These are phyloP conservation scores for Talaromyces liani DNA, from an alignment of 495 filamentous ascomycete genomes.

Conservation along the genomic window DNA sequence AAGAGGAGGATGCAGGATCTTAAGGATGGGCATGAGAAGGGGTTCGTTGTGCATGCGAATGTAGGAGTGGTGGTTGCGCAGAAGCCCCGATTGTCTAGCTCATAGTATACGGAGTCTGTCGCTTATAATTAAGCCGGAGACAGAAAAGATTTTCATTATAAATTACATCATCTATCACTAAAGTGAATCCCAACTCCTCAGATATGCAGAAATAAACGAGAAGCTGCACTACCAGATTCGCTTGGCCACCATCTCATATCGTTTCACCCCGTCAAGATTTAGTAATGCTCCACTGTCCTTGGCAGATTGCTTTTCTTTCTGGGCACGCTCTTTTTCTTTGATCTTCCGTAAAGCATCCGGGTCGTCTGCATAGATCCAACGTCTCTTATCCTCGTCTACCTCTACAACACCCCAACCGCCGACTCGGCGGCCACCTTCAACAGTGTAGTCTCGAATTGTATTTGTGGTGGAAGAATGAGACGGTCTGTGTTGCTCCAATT, in stretches of 20 bases:
- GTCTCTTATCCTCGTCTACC: slow-evolving; percentile 77
- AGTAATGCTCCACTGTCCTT: slow-evolving; percentile 45
- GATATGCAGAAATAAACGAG: background rate
- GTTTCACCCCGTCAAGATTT: slow-evolving; percentile 58
- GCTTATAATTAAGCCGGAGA: background rate
- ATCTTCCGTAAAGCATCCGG: slow-evolving; percentile 57
- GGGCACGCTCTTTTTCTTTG: slow-evolving; percentile 60
- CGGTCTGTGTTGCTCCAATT: background rate
- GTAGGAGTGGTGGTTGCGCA: background rate
- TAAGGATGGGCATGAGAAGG: background rate
- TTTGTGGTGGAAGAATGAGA: slow-evolving; percentile 10
- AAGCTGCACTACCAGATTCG: slow-evolving; percentile 64
- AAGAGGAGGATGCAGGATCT: background rate
- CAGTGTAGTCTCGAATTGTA: slow-evolving; percentile 40
- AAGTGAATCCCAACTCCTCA: background rate
- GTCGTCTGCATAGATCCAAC: slow-evolving; percentile 85
- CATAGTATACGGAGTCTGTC: background rate
- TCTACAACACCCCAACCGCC: slow-evolving; percentile 82
- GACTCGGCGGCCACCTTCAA: slow-evolving; percentile 63
- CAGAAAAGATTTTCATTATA: background rate
- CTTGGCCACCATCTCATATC: slow-evolving; percentile 93
- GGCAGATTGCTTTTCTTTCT: slow-evolving; percentile 44
- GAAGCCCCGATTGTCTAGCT: background rate
- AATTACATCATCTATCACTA: background rate
- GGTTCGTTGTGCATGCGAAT: background rate